phyloP scores from a whole-genome alignment of 345 rosid species.

The Acer campestre region DNA sequence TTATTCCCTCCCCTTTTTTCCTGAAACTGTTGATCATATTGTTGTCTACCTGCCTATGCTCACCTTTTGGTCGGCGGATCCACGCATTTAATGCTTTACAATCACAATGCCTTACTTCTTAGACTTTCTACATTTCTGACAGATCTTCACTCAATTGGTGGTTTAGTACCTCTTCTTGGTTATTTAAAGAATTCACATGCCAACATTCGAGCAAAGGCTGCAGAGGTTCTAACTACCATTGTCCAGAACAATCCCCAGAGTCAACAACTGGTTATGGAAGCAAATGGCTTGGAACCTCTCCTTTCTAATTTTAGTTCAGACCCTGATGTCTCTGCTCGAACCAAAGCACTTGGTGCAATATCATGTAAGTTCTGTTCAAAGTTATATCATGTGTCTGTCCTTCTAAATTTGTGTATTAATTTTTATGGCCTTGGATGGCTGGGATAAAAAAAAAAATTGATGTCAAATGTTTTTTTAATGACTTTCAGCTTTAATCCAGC shows the following conservation, averaged over 20 bases:
- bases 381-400: too few species aligned
- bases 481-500: conserved; percentile 72
- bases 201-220: conserved; percentile 86
- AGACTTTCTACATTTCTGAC: conserved; percentile 7
- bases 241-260: conserved; percentile 93
- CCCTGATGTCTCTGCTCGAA: conserved; percentile 62
- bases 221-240: conserved; percentile 77
- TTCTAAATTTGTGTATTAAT: not conserved
- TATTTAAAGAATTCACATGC: conserved; percentile 75
- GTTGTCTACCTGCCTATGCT: not conserved
- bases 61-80: not conserved
- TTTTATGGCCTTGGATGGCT: not conserved
- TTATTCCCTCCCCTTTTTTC: too few species aligned
- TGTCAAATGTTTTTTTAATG: conserved; percentile 20
- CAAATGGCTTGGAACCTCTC: conserved; percentile 85
- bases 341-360: conserved; percentile 89
- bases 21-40: not conserved
- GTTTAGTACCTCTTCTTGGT: conserved; percentile 79
- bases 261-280: conserved; percentile 92
- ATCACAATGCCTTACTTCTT: not conserved
- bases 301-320: conserved; percentile 66
- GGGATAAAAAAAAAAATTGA: conserved; percentile 22
- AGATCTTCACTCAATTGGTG: conserved; percentile 96
- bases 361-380: conserved; percentile 66
- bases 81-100: not conserved